These are phyloP conservation scores for Capronia epimyces DNA, from an alignment of 2,329 filamentous ascomycete species.

Conservation along the genomic window DNA sequence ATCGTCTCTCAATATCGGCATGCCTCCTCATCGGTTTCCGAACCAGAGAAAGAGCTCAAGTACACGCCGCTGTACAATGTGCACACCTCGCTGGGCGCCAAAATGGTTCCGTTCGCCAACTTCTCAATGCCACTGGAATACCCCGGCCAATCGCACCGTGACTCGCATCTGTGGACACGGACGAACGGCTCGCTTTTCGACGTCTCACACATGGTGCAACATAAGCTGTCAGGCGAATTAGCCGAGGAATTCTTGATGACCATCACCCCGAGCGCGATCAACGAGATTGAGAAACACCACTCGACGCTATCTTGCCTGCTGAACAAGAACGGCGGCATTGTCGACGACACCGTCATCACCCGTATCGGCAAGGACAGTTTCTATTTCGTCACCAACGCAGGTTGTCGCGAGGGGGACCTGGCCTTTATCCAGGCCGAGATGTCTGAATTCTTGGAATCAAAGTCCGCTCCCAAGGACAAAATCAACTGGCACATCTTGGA, in stretches of 20 bases:
- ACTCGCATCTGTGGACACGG: constrained; percentile 86
- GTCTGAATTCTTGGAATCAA: constrained; percentile 51
- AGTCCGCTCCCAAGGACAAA: constrained; percentile 43
- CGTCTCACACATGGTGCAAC: constrained; percentile 92
- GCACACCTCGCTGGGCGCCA: constrained; percentile 71
- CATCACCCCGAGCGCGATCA: constrained; percentile 71
- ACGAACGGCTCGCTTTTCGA: constrained; percentile 87
- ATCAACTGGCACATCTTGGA: constrained; percentile 66
- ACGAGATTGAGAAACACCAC: constrained; percentile 58
- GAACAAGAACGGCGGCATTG: constrained; percentile 80
- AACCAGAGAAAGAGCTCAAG: constrained; percentile 27
- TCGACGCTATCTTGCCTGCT: constrained; percentile 82
- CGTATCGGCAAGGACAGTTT: constrained; percentile 67
- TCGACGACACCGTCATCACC: constrained; percentile 90
- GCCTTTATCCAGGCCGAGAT: constrained; percentile 70
- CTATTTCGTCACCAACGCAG: constrained; percentile 95
- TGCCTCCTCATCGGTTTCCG: constrained; percentile 5
- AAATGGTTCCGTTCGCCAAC: constrained; percentile 95
- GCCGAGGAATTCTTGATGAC: constrained; percentile 75
- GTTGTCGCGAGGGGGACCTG: constrained; percentile 81
- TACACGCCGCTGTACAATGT: constrained; percentile 71
- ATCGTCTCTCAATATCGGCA: constrained; percentile 7
- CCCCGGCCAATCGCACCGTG: constrained; percentile 65
- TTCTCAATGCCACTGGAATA: constrained; percentile 94
- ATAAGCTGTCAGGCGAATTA: constrained; percentile 73